Evolutionary conservation across 2,329 filamentous ascomycete species (phyloP).

Genomic region (Sporothrix inflata): DNA sequence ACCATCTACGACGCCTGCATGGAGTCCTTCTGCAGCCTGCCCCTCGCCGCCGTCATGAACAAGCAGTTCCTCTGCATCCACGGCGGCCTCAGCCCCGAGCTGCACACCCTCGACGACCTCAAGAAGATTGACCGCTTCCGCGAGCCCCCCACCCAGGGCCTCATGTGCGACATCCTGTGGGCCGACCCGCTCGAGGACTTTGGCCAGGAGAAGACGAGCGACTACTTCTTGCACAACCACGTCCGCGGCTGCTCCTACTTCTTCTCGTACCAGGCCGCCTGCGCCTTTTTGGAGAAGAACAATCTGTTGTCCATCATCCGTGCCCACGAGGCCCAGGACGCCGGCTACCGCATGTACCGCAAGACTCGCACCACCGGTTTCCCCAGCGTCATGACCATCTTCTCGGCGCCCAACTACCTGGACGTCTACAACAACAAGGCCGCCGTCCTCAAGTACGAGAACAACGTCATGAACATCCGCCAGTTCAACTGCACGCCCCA

Average conservation of each 20-base stretch:
- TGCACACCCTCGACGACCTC: conserved; percentile 93
- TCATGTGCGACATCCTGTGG: conserved; percentile 99
- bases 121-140: conserved; percentile 97
- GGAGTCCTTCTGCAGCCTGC: conserved; percentile 94
- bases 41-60: conserved; percentile 97
- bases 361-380: conserved; percentile 98
- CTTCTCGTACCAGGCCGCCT: conserved; percentile 97
- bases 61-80: conserved; percentile 99
- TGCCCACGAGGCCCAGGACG: conserved; percentile 97
- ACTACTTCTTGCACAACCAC: conserved; percentile 98
- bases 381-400: conserved; percentile 99
- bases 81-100: conserved; percentile 90
- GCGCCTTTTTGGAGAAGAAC: conserved; percentile 98
- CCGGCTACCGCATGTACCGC: conserved; percentile 97
- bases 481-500: conserved; percentile 99
- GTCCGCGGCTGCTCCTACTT: conserved; percentile 99
- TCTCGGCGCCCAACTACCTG: conserved; percentile 97
- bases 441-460: conserved; percentile 97
- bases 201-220: conserved; percentile 96
- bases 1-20: conserved; percentile 96
- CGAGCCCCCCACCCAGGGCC: conserved; percentile 92
- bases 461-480: conserved; percentile 99
- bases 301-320: conserved; percentile 96
- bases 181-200: conserved; percentile 98
- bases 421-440: conserved; percentile 99